Conservation (phyloP, 306 rosid genomes). For the Macrotyloma uniflorum region DNA sequence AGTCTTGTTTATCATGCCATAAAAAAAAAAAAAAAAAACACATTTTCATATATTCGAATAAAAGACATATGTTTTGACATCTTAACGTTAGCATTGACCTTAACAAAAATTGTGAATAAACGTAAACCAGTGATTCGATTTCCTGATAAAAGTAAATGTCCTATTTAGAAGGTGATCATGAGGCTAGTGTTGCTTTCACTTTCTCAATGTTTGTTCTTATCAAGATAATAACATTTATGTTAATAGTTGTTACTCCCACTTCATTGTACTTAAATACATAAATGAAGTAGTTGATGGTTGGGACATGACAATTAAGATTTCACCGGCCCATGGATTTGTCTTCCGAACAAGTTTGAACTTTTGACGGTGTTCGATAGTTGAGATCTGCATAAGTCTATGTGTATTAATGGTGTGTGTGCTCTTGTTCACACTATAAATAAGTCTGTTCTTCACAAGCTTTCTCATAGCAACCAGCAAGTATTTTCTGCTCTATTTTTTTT, state of each 20-base stretch:
- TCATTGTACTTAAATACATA: not conserved
- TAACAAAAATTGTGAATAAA: too few relatives aligned
- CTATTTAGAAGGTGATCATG: too few relatives aligned
- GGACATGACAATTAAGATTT: constrained; percentile 44
- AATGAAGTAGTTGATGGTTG: constrained; percentile 52
- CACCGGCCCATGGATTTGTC: constrained; percentile 44
- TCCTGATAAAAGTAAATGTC: too few relatives aligned
- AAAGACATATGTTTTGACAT: too few relatives aligned
- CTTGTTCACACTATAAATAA: constrained; percentile 50
- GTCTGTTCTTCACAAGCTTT: constrained; percentile 1
- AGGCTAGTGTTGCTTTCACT: not conserved
- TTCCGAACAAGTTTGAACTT: constrained; percentile 51
- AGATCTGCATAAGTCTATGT: constrained; percentile 33
- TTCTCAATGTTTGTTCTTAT: not conserved
- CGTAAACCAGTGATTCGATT: too few relatives aligned
- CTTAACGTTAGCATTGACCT: too few relatives aligned
- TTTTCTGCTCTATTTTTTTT: not conserved
- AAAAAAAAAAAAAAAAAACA: too few relatives aligned
- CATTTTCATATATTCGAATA: too few relatives aligned
- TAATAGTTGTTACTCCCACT: not conserved
- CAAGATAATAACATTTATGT: not conserved
- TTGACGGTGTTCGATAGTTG: constrained; percentile 5
- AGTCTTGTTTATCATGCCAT: too few relatives aligned
- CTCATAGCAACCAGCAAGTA: constrained; percentile 8
- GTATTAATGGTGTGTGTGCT: constrained; percentile 45